Conservation (phyloP, 345 rosid genomes). For the Camelina sativa region DNA sequence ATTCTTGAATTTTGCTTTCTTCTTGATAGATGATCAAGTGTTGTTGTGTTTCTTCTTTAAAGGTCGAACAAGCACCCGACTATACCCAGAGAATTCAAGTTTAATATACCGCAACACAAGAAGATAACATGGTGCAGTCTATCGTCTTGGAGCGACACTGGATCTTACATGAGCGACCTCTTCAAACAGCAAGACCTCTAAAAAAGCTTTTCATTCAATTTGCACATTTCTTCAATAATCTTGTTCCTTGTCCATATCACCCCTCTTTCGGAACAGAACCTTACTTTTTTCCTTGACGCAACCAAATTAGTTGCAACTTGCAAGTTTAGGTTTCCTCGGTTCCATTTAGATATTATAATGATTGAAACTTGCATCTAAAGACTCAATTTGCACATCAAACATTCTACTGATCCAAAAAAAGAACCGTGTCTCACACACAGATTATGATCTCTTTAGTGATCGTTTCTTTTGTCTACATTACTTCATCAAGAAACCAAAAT, state of each 20-base stretch:
- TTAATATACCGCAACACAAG: slow-evolving; percentile 74
- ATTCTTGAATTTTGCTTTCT: background rate
- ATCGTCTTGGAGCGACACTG: slow-evolving; percentile 46
- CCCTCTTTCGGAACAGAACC: background rate
- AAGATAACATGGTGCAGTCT: slow-evolving; percentile 66
- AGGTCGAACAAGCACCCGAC: slow-evolving; percentile 88
- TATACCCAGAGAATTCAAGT: slow-evolving; percentile 74
- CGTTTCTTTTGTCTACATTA: too few relatives aligned
- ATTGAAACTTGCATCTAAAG: too few relatives aligned
- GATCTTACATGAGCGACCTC: slow-evolving; percentile 39
- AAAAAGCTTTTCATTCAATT: background rate
- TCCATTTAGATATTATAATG: background rate
- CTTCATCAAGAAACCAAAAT: too few relatives aligned
- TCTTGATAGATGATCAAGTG: background rate
- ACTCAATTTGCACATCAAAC: too few relatives aligned
- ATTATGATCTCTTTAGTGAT: too few relatives aligned
- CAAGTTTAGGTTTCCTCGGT: background rate
- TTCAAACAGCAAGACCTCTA: slow-evolving; percentile 37
- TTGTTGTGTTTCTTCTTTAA: background rate
- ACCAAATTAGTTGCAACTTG: slow-evolving; percentile 28
- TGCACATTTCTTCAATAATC: slow-evolving; percentile 14
- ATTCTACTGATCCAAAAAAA: too few relatives aligned
- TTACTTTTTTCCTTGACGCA: background rate
- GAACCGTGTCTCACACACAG: too few relatives aligned
- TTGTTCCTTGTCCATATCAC: slow-evolving; percentile 27